These are phyloP conservation scores for Pelargonium fulgidum DNA, from an alignment of 441 rosid species.

Conservation along the genomic window DNA sequence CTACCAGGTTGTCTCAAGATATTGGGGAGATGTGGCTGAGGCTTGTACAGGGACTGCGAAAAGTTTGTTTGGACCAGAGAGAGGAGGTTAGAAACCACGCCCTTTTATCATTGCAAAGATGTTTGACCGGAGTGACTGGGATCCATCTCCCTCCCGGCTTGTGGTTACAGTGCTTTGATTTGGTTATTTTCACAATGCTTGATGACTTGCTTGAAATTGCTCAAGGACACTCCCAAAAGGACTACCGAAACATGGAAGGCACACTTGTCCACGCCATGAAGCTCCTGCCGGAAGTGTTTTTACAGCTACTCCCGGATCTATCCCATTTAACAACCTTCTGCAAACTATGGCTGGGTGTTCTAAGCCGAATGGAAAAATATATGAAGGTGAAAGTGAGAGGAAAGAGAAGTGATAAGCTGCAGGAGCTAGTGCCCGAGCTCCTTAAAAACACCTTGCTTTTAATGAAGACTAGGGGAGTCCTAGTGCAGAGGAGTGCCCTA, in stretches of 20 bases:
- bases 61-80: slow-evolving; percentile 89
- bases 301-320: slow-evolving; percentile 57
- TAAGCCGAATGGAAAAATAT: slow-evolving; percentile 74
- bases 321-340: slow-evolving; percentile 66
- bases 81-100: slow-evolving; percentile 94
- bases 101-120: slow-evolving; percentile 68
- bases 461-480: slow-evolving; percentile 62
- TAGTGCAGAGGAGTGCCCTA: slow-evolving; percentile 55
- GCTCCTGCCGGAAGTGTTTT: slow-evolving; percentile 63
- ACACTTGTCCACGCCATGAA: slow-evolving; percentile 63
- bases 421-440: slow-evolving; percentile 64
- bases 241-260: slow-evolving; percentile 84
- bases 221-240: slow-evolving; percentile 67
- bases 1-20: slow-evolving; percentile 53
- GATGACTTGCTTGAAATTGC: slow-evolving; percentile 85
- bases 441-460: slow-evolving; percentile 69
- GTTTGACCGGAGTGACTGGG: slow-evolving; percentile 61
- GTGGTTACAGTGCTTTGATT: slow-evolving; percentile 80
- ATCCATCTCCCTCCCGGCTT: slow-evolving; percentile 48
- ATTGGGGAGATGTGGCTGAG: slow-evolving; percentile 91
- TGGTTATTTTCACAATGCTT: slow-evolving; percentile 72
- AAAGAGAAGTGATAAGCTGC: slow-evolving; percentile 71
- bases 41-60: slow-evolving; percentile 80
- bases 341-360: slow-evolving; percentile 85
- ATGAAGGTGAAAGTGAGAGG: slow-evolving; percentile 75